These are phyloP conservation scores for Aspergillus pseudotamarii DNA, from an alignment of 2,329 filamentous ascomycete genomes.

Conservation along the genomic window DNA sequence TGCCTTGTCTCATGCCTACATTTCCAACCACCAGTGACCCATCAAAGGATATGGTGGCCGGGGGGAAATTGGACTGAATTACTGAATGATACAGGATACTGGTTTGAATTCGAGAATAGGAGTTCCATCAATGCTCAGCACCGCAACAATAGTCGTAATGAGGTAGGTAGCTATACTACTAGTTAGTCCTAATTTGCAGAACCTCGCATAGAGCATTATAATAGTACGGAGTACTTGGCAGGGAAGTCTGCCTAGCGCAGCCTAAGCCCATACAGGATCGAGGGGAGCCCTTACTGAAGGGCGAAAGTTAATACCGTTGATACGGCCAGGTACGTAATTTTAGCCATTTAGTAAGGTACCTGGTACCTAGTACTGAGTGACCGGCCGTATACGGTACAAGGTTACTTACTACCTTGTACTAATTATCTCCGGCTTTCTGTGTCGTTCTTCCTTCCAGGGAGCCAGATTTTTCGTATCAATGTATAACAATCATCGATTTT, in stretches of 20 bases:
- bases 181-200: conserved; percentile 13
- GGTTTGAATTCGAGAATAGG: conserved; percentile 4
- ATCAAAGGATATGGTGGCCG: neutral
- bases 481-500: conserved; percentile 5
- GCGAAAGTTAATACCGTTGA: conserved; percentile 21
- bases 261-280: conserved; percentile 20
- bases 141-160: neutral
- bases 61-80: conserved; percentile 10
- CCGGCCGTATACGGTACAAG: neutral
- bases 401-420: neutral
- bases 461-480: neutral
- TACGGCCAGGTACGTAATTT: neutral
- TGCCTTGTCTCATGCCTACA: conserved; percentile 10
- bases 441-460: conserved; percentile 2
- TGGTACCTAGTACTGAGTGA: neutral
- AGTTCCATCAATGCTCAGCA: neutral
- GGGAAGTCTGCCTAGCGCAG: conserved; percentile 19
- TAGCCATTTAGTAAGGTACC: neutral
- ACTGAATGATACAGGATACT: conserved; percentile 20
- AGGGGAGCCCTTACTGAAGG: conserved; percentile 24
- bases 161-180: neutral
- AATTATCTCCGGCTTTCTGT: conserved; percentile 8
- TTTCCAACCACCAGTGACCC: conserved; percentile 9
- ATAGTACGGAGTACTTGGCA: neutral
- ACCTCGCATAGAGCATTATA: conserved; percentile 17